Evolutionary conservation across 2,329 filamentous ascomycete genomes (phyloP).

Genomic region (Zymoseptoria pseudotritici): DNA sequence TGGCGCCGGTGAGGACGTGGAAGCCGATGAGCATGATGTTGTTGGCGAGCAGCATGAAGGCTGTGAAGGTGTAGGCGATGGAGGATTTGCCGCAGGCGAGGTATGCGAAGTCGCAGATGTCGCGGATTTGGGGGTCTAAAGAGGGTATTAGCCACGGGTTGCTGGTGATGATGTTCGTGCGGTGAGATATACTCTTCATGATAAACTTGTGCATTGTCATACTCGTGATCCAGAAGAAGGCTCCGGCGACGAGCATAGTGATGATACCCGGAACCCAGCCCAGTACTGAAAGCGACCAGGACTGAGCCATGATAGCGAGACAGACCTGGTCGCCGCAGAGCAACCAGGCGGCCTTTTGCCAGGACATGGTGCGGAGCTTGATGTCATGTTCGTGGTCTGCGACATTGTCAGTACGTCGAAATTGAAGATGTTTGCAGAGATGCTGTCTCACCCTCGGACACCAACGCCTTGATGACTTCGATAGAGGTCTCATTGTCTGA

Average conservation of each 20-base stretch:
- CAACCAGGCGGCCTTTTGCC: conserved; percentile 46
- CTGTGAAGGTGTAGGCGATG: conserved; percentile 40
- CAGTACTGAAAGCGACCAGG: conserved; percentile 44
- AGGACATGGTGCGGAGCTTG: conserved; percentile 47
- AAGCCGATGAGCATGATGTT: conserved; percentile 47
- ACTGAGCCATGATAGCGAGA: conserved; percentile 46
- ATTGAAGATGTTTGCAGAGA: neutral
- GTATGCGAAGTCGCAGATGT: conserved; percentile 47
- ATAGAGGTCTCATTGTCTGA: neutral
- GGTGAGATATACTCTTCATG: conserved; percentile 33
- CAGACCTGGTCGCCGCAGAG: conserved; percentile 45
- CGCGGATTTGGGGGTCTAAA: conserved; percentile 39
- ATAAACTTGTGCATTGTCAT: conserved; percentile 47
- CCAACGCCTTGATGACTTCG: neutral
- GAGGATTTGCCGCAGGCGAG: conserved; percentile 39
- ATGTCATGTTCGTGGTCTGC: conserved; percentile 44
- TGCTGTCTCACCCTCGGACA: neutral
- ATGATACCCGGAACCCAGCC: conserved; percentile 43
- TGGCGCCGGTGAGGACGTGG: conserved; percentile 44
- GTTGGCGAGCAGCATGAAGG: conserved; percentile 44
- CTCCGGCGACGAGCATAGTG: conserved; percentile 40
- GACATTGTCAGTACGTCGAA: neutral
- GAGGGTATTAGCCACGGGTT: too few species aligned
- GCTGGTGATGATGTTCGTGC: too few species aligned
- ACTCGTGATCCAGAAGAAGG: conserved; percentile 45